Base-by-base conservation (phyloP, 192 early-diverging fungal species). In the Glomus cerebriforme region DNA sequence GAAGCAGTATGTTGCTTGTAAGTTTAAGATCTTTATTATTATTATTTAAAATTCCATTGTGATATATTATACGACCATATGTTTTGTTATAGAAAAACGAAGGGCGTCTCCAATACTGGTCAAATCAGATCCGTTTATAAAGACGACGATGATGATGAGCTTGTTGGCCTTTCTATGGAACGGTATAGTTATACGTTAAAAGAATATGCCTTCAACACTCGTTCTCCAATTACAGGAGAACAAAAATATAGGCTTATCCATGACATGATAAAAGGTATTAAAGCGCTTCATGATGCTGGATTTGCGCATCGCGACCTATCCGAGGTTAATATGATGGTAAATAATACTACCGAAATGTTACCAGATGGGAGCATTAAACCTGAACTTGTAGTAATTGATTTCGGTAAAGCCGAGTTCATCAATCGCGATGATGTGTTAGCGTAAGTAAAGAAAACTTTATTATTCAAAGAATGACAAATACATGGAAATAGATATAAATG, bases 291-390 rank as follows among this genome's bases (percentile, higher is more conserved):
- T 62, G 66, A 80, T 6, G 83, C 85, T 15, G 89, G 90, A 9
- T 82, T 91, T 7, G 88, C 90, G 7, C 89, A 90, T 77, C 80
- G 89, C 17, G 89, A 91, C 76, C 73, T 91, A 19, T 86, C 85
- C 22, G 89, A 91, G 72, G 88, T 91, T 24, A 91, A 89, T 37
- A 88, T 88, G 68, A 91, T 91, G 88, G 86, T 91, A 35, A 83
- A 86, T 62, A 86, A 85, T 54, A 81, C 77, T 0, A 77, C 83
- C 15, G 79, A 88, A 29, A 22, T 59, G 8, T 67, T 91, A 0
- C 79, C 85, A 35, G 88, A 91, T 60, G 85, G 86, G 0, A 86
- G 83, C 37, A 67, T 74, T 1, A 80, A 78, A 49, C 87, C 88
- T 0, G 78, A 83, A 67, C 69, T 90, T 7, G 86, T 85, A 17